phyloP scores from a whole-genome alignment of 208 protist species.

The Crithidia fasciculata region DNA sequence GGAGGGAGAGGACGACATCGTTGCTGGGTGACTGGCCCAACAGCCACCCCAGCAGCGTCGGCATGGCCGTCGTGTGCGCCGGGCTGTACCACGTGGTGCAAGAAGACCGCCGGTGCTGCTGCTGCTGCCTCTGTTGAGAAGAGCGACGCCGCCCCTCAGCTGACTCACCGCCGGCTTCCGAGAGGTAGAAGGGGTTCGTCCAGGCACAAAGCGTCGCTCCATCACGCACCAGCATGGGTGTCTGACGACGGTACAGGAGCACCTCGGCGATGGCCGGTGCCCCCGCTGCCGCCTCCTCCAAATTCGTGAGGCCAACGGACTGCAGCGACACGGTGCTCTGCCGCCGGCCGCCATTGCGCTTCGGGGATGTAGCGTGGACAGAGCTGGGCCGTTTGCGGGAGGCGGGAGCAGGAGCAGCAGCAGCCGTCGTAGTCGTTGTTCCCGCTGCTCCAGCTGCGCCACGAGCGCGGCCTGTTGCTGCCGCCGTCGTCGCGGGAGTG shows the following conservation, averaged over 20 bases:
- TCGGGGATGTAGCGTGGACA: too few species aligned
- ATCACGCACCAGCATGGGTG: slow-evolving; percentile 20
- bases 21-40: slow-evolving; percentile 53
- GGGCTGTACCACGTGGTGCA: too few species aligned
- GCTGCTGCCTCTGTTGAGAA: too few species aligned
- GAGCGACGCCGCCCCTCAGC: neutral
- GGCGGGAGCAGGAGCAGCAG: neutral
- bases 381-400: too few species aligned
- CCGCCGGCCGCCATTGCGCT: neutral
- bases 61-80: slow-evolving; percentile 24
- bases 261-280: slow-evolving; percentile 22
- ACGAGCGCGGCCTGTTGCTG: neutral
- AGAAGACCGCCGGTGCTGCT: neutral
- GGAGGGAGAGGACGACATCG: slow-evolving; percentile 43
- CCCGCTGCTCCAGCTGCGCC: too few species aligned
- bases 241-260: slow-evolving; percentile 38
- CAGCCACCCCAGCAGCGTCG: slow-evolving; percentile 52
- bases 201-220: slow-evolving; percentile 31
- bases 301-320: neutral
- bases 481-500: neutral
- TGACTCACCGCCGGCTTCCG: neutral
- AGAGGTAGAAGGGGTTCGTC: slow-evolving; percentile 37
- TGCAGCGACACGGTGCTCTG: slow-evolving; percentile 7
- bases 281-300: slow-evolving; percentile 2
- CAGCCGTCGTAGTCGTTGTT: too few species aligned